These are phyloP conservation scores for Plasmodium knowlesi DNA, from an alignment of 169 alveolate species.

Conservation along the genomic window DNA sequence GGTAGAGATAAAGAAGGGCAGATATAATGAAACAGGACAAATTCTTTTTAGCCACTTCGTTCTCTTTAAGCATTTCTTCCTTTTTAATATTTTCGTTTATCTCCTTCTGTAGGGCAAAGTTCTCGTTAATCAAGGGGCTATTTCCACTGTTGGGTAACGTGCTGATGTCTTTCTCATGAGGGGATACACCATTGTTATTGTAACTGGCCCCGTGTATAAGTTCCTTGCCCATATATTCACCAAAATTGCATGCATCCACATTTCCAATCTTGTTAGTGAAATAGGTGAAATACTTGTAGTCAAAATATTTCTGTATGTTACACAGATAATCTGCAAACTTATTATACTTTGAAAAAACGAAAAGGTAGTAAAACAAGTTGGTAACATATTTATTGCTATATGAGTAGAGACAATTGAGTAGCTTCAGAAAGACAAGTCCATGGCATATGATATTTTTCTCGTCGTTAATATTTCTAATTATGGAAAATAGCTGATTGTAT, in stretches of 20 bases:
- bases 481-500: constrained; percentile 38
- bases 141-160: not conserved
- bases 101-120: constrained; percentile 11
- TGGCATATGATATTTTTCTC: constrained; percentile 67
- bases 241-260: not conserved
- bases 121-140: constrained; percentile 21
- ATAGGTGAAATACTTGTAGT: constrained; percentile 35
- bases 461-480: constrained; percentile 48
- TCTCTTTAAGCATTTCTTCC: constrained; percentile 54
- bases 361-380: constrained; percentile 56
- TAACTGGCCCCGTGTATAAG: not conserved
- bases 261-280: constrained; percentile 9
- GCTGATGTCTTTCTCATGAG: not conserved
- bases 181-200: not conserved
- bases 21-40: constrained; percentile 6
- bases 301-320: constrained; percentile 35
- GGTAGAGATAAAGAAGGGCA: constrained; percentile 12
- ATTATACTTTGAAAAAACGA: constrained; percentile 53
- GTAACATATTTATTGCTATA: constrained; percentile 39
- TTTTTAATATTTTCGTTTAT: constrained; percentile 41
- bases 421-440: constrained; percentile 31
- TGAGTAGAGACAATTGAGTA: constrained; percentile 33
- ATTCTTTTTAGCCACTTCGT: constrained; percentile 7
- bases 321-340: constrained; percentile 58
- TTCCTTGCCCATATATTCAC: not conserved